phyloP scores from a whole-genome alignment of 768 basidiomycete species.

The Pleurotus cornucopiae region DNA sequence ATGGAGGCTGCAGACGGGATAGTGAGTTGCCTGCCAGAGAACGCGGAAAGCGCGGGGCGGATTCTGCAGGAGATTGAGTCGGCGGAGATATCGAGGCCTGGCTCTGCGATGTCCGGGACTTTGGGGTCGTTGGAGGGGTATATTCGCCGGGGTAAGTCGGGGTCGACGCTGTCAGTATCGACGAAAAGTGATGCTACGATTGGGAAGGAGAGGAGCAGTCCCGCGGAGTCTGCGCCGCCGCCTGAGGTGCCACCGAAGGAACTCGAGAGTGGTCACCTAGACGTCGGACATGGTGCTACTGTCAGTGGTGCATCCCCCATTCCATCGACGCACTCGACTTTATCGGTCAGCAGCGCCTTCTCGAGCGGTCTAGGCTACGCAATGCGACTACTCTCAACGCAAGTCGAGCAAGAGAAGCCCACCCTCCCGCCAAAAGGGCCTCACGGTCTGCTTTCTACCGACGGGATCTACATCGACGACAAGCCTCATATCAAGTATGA shows the following conservation, averaged over 20 bases:
- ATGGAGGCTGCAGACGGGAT: conserved; percentile 47
- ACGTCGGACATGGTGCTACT: not conserved
- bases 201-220: conserved; percentile 11
- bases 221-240: conserved; percentile 17
- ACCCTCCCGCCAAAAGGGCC: conserved; percentile 37
- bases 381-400: conserved; percentile 52
- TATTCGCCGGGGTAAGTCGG: conserved; percentile 33
- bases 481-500: conserved; percentile 82
- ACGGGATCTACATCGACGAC: conserved; percentile 50
- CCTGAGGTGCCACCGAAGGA: conserved; percentile 22
- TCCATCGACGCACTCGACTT: conserved; percentile 18
- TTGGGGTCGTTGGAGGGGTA: conserved; percentile 14
- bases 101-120: conserved; percentile 18
- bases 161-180: conserved; percentile 29
- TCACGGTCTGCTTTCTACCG: conserved; percentile 44
- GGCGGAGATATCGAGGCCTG: conserved; percentile 21
- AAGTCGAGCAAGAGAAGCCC: conserved; percentile 26
- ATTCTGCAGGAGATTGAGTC: conserved; percentile 40
- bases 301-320: not conserved
- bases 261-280: not conserved
- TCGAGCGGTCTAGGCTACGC: conserved; percentile 54
- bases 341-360: conserved; percentile 41
- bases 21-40: conserved; percentile 31
- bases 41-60: conserved; percentile 36
- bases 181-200: conserved; percentile 35